Percentiles rank a stretch among this genome's conserved stretches.
phyloP scores from a whole-genome alignment of 768 basidiomycete species.

The Phaffia tasmanica region DNA sequence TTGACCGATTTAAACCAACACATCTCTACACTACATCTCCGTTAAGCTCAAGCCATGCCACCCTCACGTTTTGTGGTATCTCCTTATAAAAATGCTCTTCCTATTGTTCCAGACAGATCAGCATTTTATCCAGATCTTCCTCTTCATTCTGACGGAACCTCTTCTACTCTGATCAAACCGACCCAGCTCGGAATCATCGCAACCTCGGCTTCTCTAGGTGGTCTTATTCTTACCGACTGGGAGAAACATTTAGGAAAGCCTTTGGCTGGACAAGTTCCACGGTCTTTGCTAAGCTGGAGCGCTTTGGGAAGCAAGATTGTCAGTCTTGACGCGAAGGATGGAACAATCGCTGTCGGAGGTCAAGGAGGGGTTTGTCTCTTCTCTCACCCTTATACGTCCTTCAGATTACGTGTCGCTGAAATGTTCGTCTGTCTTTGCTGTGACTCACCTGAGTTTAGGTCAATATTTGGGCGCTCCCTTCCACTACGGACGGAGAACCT shows the following conservation, averaged over 20 bases:
- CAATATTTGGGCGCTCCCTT: conserved; percentile 4
- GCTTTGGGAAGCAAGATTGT: conserved; percentile 6
- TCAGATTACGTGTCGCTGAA: neutral
- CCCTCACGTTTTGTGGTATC: conserved; percentile 12
- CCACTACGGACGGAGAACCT: neutral
- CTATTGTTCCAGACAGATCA: conserved; percentile 1
- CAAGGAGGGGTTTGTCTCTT: conserved; percentile 8
- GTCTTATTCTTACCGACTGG: conserved; percentile 2
- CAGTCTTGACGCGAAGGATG: neutral
- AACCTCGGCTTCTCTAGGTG: conserved; percentile 9
- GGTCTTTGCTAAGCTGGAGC: conserved; percentile 7
- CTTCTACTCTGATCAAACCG: neutral
- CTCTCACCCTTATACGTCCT: too few relatives aligned
- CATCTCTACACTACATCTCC: too few relatives aligned
- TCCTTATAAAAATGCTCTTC: conserved; percentile 18
- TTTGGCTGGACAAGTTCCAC: neutral
- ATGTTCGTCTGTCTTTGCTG: neutral
- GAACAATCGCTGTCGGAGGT: neutral
- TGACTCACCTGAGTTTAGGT: neutral
- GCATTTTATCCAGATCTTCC: conserved; percentile 11
- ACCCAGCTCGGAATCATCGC: conserved; percentile 5
- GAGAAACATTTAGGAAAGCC: conserved; percentile 8
- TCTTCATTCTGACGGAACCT: neutral
- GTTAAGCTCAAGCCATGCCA: neutral
- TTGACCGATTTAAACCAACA: too few relatives aligned